These are phyloP conservation scores for Alloteropsis semialata DNA, from an alignment of 176 grass and related monocot genomes.

Conservation along the genomic window DNA sequence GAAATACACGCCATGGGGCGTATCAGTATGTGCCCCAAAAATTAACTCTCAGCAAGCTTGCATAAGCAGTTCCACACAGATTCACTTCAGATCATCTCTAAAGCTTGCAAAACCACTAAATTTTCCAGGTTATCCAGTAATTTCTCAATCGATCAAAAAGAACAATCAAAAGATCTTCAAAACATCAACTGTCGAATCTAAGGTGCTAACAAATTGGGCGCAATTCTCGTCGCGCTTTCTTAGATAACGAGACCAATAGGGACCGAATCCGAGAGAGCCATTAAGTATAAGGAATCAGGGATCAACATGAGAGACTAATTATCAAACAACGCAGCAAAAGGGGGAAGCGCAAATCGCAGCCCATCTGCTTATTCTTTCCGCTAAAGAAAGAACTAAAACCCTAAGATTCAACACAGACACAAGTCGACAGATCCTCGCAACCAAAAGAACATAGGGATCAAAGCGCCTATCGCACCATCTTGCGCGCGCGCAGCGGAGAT, in stretches of 20 bases:
- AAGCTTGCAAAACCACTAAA: neutral
- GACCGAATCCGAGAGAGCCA: neutral
- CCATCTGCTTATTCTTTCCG: neutral
- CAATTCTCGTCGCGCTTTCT: neutral
- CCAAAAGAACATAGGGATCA: neutral
- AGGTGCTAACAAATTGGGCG: neutral
- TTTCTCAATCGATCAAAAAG: neutral
- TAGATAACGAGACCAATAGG: neutral
- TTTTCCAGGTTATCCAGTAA: neutral
- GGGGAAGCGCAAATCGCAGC: neutral
- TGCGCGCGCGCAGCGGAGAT: neutral
- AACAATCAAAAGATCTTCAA: neutral
- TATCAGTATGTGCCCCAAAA: neutral
- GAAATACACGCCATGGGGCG: neutral
- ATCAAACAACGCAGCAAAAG: neutral
- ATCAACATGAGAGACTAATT: neutral
- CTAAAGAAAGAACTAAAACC: neutral
- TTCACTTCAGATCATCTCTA: neutral
- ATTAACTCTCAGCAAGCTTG: neutral
- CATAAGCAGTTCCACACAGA: neutral
- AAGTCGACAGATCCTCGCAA: neutral
- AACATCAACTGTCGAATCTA: neutral
- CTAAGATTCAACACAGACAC: constrained; percentile 19
- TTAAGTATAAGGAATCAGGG: neutral
- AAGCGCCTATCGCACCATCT: constrained; percentile 37